These are phyloP conservation scores for Crithidia brevicula DNA, from an alignment of 208 protist species.

Conservation along the genomic window DNA sequence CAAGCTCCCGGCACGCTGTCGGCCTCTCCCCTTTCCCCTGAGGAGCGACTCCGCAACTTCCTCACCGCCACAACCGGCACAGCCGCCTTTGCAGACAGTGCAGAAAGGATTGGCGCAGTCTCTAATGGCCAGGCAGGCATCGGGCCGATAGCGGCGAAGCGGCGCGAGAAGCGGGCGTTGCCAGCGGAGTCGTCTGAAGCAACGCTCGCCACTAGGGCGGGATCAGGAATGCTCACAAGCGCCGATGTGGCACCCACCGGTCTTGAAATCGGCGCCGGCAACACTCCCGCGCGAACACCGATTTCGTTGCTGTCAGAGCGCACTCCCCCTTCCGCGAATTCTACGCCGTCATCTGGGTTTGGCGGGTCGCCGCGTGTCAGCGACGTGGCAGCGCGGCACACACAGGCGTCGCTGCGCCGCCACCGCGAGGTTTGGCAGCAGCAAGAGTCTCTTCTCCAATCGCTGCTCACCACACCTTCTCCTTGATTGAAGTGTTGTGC, in stretches of 20 bases:
- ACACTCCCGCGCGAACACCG: slow-evolving; percentile 6
- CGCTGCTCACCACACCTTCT: slow-evolving; percentile 26
- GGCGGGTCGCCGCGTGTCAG: slow-evolving; percentile 17
- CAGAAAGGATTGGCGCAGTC: no score
- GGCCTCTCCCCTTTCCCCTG: background rate
- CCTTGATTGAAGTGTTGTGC: no score
- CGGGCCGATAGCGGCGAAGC: no score
- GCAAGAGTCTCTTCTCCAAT: slow-evolving; percentile 29
- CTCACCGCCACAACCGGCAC: background rate
- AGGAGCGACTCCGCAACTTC: slow-evolving; percentile 10
- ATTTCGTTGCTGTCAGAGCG: slow-evolving; percentile 16
- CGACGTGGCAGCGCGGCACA: slow-evolving; percentile 27
- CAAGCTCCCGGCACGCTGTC: background rate
- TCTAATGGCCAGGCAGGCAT: no score
- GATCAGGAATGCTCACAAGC: no score
- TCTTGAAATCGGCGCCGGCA: background rate
- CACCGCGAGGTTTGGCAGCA: slow-evolving; percentile 36
- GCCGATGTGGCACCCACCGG: no score
- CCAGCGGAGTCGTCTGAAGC: no score
- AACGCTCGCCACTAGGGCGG: no score
- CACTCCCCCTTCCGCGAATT: background rate
- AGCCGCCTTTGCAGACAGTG: no score
- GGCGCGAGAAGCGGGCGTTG: no score
- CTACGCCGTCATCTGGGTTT: slow-evolving; percentile 12
- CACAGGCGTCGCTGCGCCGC: slow-evolving; percentile 24